Base-by-base conservation (phyloP, 2,329 filamentous ascomycete genomes). In the Phaeosphaeriaceae sp. region DNA sequence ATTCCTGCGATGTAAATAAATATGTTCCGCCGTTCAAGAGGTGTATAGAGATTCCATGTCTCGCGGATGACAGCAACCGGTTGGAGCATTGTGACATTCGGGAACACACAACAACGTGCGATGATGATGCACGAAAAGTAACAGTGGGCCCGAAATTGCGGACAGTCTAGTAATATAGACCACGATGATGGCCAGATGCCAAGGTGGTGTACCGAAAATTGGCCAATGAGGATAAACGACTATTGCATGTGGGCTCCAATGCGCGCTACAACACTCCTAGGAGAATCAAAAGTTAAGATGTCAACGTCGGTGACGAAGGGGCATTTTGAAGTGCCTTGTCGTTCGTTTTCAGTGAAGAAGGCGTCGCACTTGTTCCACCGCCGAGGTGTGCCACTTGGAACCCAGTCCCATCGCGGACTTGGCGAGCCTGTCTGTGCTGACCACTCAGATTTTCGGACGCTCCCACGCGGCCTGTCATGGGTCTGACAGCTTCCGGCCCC, bases 1-100 rank as follows among this genome's bases (percentile, higher is more conserved):
- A 81, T 80, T 5, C 78, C 79, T 6, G 67, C 53, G 40, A 80
- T 78, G 62, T 81, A 81, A 12, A 66, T 60, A 18, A 50, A 54
- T 38, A 64, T 66, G 46, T 64, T 66, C 42, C 76, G 74, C 46
- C 75, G 76, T 59, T 82, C 78, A 30, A 60, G 42, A 4, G 68
- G 52, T 7, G 69, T 70, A 60, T 77, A 78, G 42, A 62, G 58
- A 18, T 48, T 52, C 65, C 65, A 70, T 58, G 63, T 66, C 46
- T 70, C 66, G 33, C 55, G 54, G 37, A 69, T 40, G 23, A 64
- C 61, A 38, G 61, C 54, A 11, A 63, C 17, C 15, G 61, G 63
- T 39, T 56, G 58, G 30, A 58, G 41, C 57, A 56, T 64, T 46
- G 50, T 46, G 50, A 53, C 42, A 43, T 37, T 52, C 37, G 40